phyloP scores from a whole-genome alignment of 2,329 filamentous ascomycete genomes.

The Aureobasidium sp. region DNA sequence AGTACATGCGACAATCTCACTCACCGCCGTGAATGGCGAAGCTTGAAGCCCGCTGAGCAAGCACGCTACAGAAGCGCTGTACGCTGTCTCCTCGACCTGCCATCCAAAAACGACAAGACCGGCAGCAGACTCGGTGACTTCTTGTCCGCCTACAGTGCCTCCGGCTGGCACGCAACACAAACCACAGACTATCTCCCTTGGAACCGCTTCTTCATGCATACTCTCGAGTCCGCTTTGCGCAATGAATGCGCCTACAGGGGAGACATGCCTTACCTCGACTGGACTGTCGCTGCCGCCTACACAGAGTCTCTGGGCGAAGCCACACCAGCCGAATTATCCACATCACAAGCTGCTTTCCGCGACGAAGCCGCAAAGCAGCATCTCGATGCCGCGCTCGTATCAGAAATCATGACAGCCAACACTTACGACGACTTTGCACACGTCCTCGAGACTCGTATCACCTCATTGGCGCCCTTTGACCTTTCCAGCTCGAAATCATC shows the following conservation, averaged over 20 bases:
- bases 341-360: constrained; percentile 16
- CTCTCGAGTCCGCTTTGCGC: constrained; percentile 21
- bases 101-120: constrained; percentile 17
- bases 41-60: constrained; percentile 17
- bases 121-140: constrained; percentile 23
- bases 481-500: constrained; percentile 18
- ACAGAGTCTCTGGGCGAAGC: constrained; percentile 19
- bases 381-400: not conserved
- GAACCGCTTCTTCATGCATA: constrained; percentile 23
- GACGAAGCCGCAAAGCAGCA: constrained; percentile 15
- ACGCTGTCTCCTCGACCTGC: constrained; percentile 19
- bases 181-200: constrained; percentile 21
- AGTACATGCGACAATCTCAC: constrained; percentile 9
- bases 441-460: constrained; percentile 16
- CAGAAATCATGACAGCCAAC: constrained; percentile 10
- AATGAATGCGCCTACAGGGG: constrained; percentile 21
- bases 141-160: constrained; percentile 19
- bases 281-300: constrained; percentile 19
- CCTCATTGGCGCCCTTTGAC: constrained; percentile 18
- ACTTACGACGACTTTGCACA: constrained; percentile 23
- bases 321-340: constrained; percentile 14
- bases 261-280: constrained; percentile 23
- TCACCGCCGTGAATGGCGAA: constrained; percentile 21
- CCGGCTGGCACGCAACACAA: constrained; percentile 19
- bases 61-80: constrained; percentile 21